Base-by-base conservation (phyloP, 2,329 filamentous ascomycete genomes). In the Cladosporium oxysporum region DNA sequence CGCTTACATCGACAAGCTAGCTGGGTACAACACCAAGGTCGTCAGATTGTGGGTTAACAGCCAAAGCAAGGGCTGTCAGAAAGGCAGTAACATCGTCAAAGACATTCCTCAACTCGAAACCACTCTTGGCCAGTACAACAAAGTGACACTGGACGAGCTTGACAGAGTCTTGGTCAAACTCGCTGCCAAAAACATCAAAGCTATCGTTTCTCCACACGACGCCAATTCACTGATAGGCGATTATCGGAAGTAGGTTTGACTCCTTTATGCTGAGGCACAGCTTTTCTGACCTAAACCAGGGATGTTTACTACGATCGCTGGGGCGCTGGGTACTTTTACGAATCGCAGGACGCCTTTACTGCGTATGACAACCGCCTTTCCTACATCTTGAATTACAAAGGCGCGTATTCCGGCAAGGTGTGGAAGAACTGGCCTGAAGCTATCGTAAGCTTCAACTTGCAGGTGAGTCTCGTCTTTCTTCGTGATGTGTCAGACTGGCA, bases 371-470 rank as follows among this genome's bases (percentile, higher is more conserved):
- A 35, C 14, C 65, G 65, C 16, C 59, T 66, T 8, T 29, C 65
- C n/a, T 31, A 66, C 41, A 63, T 66, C 28, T 52, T 66, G 26
- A 66, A 66, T 26, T 66, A 66, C 35, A 55, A 58, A 37, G 66
- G 64, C 28, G 31, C 23, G 29, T 62, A 60, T 58, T 62, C 57
- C 11, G 66, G 66, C 23, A 67, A 65, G 49, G 58, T 58, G 55
- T 68, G 67, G 67, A 68, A 62, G 23, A 49, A 33, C 31, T 68
- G 65, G 66, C 41, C 59, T 11, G 60, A 68, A 16, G 67, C 67
- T n/a, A 68, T 68, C 49, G 33, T 68, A 18, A 60, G 44, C 31
- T 68, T 68, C 66, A 65, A 68, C 3, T 41, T 65, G 37, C 62
- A 65, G 62, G 53, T 65, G 4, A n/a, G 62, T 21, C 1, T 35